Evolutionary conservation across 2,329 filamentous ascomycete genomes (phyloP).

Genomic region (Rutstroemia sp.): DNA sequence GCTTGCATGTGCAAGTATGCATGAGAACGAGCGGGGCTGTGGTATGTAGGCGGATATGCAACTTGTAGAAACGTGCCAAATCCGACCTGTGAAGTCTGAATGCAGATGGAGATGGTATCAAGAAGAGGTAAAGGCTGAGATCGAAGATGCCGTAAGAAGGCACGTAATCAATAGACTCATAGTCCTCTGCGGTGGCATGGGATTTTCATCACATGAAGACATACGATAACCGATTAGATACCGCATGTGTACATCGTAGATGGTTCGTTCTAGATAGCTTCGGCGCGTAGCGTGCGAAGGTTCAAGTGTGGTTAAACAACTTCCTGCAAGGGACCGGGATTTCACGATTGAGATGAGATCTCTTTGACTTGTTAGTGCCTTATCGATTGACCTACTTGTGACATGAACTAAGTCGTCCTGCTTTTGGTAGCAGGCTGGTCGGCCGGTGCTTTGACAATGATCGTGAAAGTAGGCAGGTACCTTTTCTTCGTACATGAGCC

Average conservation of each 20-base stretch:
- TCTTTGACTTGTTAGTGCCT: neutral
- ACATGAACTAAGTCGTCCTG: too few species aligned
- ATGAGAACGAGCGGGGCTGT: neutral
- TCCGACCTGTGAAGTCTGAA: neutral
- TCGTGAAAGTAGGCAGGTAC: neutral
- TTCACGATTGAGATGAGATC: neutral
- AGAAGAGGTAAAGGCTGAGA: neutral
- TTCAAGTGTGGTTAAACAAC: neutral
- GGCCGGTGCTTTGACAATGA: neutral
- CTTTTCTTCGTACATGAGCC: neutral
- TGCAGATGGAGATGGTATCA: neutral
- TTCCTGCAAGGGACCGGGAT: neutral
- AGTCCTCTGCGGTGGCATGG: neutral
- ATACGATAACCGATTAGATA: neutral
- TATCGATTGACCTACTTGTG: too few species aligned
- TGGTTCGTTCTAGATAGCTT: neutral
- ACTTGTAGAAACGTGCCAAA: neutral
- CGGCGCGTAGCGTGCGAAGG: slow-evolving; percentile 2
- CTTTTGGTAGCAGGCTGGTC: too few species aligned
- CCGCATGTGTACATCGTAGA: neutral
- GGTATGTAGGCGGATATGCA: neutral
- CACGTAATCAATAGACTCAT: neutral
- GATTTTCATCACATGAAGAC: neutral
- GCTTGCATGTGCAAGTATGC: neutral
- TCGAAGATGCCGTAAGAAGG: neutral